Base-by-base conservation (phyloP, 176 grass and related monocot genomes). In the Elaeis guineensis region DNA sequence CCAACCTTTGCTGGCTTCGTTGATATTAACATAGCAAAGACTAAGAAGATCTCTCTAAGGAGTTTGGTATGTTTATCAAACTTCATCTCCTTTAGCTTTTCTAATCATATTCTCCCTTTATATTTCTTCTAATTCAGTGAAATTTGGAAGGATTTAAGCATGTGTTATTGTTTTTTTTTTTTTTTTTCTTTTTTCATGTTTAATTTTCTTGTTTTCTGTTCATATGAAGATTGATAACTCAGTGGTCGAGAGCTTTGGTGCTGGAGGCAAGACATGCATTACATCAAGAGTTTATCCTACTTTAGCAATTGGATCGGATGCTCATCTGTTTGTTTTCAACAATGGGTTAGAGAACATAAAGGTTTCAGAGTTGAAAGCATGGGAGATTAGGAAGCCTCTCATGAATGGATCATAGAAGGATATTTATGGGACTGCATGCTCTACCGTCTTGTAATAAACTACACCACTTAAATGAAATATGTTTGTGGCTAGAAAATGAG, bases 1-100 rank as follows among this genome's bases (percentile, higher is more conserved):
- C 93, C 93, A 23, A 89, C 93, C 0, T 97, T 97, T 17, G 93
- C 84, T 0, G 87, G 93, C 0, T 91, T 72, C 3, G 78, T 97
- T 4, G 87, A 97, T 17, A 55, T 48, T 0, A 73, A 97, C 17
- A 65, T 89, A 11, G 51, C 72, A 0, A 59, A 54, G 16, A 61
- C 69, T 9, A 79, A 81, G 16, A 88, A 77, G 58, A 91, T 97
- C 18, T 91, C 87, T 29, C 48, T 97, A 3, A 78, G 87, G 23
- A 85, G 30, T 44, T 73, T 97, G 84, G 86, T 95, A 56, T 22
- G 69, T 52, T 14, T 9, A 18, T 28, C 25, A 77, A 63, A 17
- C 20, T 50, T 17, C 16, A 35, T 9, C 32, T 35, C 6, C 8
- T 35, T 4, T 9, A 6, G 32, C 5, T 35, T 9, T 35, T 35